Conservation (phyloP, 1,284 basidiomycete species). For the Malassezia furfur region DNA sequence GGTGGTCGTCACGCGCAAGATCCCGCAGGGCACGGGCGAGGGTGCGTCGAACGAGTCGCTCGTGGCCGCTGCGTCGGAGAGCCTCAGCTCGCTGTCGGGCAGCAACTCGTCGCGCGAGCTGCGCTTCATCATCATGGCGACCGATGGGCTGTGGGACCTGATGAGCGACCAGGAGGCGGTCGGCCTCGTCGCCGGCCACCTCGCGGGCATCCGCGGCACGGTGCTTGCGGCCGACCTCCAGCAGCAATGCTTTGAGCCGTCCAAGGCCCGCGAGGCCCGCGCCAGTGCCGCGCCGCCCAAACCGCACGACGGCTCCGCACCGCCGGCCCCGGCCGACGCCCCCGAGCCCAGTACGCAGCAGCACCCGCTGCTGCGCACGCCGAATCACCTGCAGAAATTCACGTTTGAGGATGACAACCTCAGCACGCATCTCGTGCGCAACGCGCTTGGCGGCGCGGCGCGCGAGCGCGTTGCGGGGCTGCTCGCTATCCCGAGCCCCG, state of each 20-base stretch:
- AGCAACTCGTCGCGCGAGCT: constrained; percentile 27
- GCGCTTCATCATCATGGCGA: constrained; percentile 65
- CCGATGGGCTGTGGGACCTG: constrained; percentile 90
- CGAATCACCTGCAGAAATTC: constrained; percentile 27
- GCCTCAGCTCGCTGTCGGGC: neutral
- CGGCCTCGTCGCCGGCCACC: constrained; percentile 55
- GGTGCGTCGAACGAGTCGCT: constrained; percentile 48
- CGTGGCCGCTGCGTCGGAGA: neutral
- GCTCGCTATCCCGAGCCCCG: constrained; percentile 77
- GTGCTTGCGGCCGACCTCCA: constrained; percentile 33
- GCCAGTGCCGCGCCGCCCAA: constrained; percentile 11
- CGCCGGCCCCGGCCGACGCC: neutral
- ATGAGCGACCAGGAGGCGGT: constrained; percentile 92
- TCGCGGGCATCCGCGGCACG: constrained; percentile 36
- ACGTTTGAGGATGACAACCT: constrained; percentile 63
- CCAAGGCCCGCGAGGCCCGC: constrained; percentile 18
- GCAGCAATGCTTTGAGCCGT: constrained; percentile 29
- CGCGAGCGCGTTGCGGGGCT: constrained; percentile 59
- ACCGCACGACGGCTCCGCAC: neutral
- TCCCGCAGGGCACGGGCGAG: neutral
- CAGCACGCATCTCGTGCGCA: constrained; percentile 82
- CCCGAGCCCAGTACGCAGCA: constrained; percentile 1
- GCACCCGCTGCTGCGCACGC: constrained; percentile 39
- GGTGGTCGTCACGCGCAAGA: constrained; percentile 48
- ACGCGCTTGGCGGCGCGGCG: constrained; percentile 82